Conservation (phyloP, 1,284 basidiomycete species). For the Ceratobasidium sp. region DNA sequence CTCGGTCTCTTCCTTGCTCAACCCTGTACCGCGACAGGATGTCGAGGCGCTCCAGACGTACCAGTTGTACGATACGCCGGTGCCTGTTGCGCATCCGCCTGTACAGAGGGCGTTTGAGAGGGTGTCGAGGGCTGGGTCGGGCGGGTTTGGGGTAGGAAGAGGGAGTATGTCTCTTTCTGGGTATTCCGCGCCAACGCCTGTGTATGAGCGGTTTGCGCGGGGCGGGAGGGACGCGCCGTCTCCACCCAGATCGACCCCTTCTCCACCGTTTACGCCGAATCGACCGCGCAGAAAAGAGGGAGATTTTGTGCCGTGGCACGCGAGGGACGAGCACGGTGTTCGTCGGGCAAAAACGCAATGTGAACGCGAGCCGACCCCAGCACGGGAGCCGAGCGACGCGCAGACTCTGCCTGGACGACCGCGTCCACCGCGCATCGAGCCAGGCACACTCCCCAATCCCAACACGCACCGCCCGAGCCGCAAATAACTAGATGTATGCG, state of each 20-base stretch:
- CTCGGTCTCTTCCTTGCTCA: conserved; percentile 26
- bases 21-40: conserved; percentile 9
- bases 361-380: neutral
- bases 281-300: neutral
- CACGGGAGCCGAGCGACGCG: conserved; percentile 4
- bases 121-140: neutral
- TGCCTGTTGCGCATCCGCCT: conserved; percentile 24
- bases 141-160: neutral
- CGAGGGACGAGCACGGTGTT: neutral
- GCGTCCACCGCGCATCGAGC: conserved; percentile 19
- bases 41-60: neutral
- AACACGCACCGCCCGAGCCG: conserved; percentile 13
- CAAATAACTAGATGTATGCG: conserved; percentile 14
- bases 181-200: conserved; percentile 29
- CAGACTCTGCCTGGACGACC: neutral
- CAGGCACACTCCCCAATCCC: conserved; percentile 23
- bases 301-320: conserved; percentile 22
- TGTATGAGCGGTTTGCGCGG: conserved; percentile 37
- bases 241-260: neutral
- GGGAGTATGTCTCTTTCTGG: neutral
- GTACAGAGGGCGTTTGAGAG: conserved; percentile 34
- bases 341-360: conserved; percentile 3
- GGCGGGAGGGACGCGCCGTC: neutral
- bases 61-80: conserved; percentile 28
- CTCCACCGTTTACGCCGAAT: neutral